phyloP scores from a whole-genome alignment of 192 early-diverging fungal genomes.

The Funneliformis geosporum region DNA sequence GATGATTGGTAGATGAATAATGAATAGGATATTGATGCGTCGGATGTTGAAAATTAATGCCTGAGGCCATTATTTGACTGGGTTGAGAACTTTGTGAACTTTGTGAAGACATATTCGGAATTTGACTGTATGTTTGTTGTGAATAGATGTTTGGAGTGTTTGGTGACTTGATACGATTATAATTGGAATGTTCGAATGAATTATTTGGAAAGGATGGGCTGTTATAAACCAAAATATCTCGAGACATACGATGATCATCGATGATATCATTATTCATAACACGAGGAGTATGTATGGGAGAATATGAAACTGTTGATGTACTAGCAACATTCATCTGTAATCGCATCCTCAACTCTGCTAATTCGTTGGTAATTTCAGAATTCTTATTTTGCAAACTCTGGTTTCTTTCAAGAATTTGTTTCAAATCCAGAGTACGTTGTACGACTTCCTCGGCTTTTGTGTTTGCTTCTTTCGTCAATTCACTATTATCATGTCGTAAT shows the following conservation, averaged over 20 bases:
- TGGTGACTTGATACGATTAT: not conserved
- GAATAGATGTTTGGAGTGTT: not conserved
- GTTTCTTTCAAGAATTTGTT: not conserved
- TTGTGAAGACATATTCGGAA: not conserved
- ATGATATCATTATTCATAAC: too few relatives aligned
- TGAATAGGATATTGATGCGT: not conserved
- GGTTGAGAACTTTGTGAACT: not conserved
- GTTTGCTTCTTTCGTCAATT: not conserved
- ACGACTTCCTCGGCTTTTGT: not conserved
- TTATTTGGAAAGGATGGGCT: not conserved
- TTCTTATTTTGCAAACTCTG: not conserved
- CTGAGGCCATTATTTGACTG: not conserved
- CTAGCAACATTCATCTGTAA: not conserved
- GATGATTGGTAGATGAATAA: not conserved
- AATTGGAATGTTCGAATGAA: not conserved
- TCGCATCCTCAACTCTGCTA: not conserved
- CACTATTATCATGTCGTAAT: too few relatives aligned
- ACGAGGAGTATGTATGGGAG: not conserved
- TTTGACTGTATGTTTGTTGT: not conserved
- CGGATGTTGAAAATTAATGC: not conserved
- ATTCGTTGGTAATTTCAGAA: not conserved
- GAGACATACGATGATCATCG: not conserved
- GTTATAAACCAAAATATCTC: not conserved
- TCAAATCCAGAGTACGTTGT: not conserved
- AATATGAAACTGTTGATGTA: too few relatives aligned